Conservation (phyloP, 1,284 basidiomycete species). For the Cystobasidium pallidum region DNA sequence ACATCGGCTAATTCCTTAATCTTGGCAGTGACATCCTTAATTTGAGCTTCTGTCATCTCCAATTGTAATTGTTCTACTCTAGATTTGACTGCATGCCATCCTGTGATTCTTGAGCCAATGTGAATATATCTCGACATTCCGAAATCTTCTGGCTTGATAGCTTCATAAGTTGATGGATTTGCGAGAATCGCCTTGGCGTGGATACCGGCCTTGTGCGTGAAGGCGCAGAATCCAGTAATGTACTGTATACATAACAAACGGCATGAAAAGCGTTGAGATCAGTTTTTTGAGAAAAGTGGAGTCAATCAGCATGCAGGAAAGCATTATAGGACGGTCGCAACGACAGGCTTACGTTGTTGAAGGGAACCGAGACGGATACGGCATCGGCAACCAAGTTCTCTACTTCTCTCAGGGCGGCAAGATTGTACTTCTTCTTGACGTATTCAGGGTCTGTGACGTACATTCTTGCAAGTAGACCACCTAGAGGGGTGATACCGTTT, state of each 20-base stretch:
- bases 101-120: slow-evolving; percentile 69
- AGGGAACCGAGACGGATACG: slow-evolving; percentile 96
- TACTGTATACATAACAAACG: slow-evolving; percentile 58
- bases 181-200: slow-evolving; percentile 99
- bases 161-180: slow-evolving; percentile 98
- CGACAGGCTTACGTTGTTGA: slow-evolving; percentile 81
- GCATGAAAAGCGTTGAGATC: background rate
- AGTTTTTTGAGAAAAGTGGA: no score
- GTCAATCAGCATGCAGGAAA: no score
- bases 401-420: slow-evolving; percentile 94
- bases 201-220: slow-evolving; percentile 99
- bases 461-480: slow-evolving; percentile 94
- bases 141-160: slow-evolving; percentile 70
- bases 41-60: slow-evolving; percentile 65
- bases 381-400: slow-evolving; percentile 99
- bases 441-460: slow-evolving; percentile 79
- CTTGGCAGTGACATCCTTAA: slow-evolving; percentile 98
- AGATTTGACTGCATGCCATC: slow-evolving; percentile 75
- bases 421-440: slow-evolving; percentile 99
- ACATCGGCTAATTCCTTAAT: slow-evolving; percentile 99
- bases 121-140: slow-evolving; percentile 91
- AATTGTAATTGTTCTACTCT: slow-evolving; percentile 96
- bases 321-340: no score
- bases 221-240: slow-evolving; percentile 91
- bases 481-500: slow-evolving; percentile 97